These are phyloP conservation scores for Dicorynia guianensis DNA, from an alignment of 306 rosid species.

Conservation along the genomic window DNA sequence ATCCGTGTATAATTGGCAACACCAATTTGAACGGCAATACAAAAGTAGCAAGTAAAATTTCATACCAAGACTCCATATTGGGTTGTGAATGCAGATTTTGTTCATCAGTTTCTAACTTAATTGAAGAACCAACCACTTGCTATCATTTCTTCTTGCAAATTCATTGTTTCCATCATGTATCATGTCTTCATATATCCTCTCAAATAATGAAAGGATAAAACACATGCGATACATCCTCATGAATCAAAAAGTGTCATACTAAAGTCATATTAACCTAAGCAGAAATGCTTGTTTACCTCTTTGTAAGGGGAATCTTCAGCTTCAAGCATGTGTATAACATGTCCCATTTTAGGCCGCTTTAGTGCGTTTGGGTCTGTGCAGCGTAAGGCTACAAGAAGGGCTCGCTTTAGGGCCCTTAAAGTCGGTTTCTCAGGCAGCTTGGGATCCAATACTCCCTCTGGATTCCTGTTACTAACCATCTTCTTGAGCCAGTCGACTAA, in stretches of 20 bases:
- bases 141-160: background rate
- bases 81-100: background rate
- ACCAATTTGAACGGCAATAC: too few species aligned
- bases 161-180: background rate
- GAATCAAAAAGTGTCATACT: background rate
- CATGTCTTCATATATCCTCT: background rate
- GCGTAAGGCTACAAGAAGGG: slow-evolving; percentile 72
- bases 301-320: slow-evolving; percentile 63
- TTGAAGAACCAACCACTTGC: background rate
- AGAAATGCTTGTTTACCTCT: slow-evolving; percentile 46
- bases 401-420: slow-evolving; percentile 64
- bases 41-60: too few species aligned
- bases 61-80: too few species aligned
- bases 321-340: slow-evolving; percentile 73
- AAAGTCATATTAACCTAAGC: slow-evolving; percentile 5
- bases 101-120: background rate
- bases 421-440: slow-evolving; percentile 62
- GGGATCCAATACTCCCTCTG: slow-evolving; percentile 72
- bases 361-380: slow-evolving; percentile 67
- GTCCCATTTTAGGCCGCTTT: slow-evolving; percentile 77
- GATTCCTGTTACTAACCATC: slow-evolving; percentile 60
- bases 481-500: slow-evolving; percentile 76
- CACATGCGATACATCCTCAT: background rate
- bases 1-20: background rate
- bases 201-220: background rate